Percentiles rank a stretch among this genome's conserved stretches.
Evolutionary conservation across 179 eudicot species (phyloP).

Genomic region (Spergularia azorica): DNA sequence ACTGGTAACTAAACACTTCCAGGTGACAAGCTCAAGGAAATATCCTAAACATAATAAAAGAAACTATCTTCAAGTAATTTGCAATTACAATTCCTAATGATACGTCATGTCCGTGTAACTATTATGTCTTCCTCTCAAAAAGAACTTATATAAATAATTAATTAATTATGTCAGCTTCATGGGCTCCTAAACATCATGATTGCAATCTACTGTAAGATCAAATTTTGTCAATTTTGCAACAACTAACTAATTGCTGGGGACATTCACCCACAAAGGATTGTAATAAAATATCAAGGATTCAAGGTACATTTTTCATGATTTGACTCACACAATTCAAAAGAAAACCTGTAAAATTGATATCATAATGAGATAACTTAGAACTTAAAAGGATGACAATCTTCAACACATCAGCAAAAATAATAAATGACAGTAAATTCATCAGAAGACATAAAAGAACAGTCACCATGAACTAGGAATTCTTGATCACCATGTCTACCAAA

Average conservation of each 20-base stretch:
- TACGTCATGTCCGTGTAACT: too few species aligned
- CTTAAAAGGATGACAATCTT: neutral
- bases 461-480: slow-evolving; percentile 68
- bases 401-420: neutral
- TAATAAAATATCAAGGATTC: neutral
- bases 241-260: neutral
- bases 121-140: too few species aligned
- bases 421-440: slow-evolving; percentile 73
- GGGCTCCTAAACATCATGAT: neutral
- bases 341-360: neutral
- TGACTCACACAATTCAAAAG: neutral
- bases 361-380: neutral
- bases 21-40: neutral
- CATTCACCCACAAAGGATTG: neutral
- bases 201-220: neutral
- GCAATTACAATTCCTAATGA: too few species aligned
- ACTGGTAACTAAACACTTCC: neutral
- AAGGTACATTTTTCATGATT: neutral
- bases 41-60: neutral
- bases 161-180: too few species aligned
- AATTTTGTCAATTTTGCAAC: neutral
- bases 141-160: too few species aligned
- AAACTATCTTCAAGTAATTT: neutral
- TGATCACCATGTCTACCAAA: slow-evolving; percentile 77
- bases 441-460: slow-evolving; percentile 10